phyloP scores from a whole-genome alignment of 805 yeast species.

The Brettanomyces naardenensis region DNA sequence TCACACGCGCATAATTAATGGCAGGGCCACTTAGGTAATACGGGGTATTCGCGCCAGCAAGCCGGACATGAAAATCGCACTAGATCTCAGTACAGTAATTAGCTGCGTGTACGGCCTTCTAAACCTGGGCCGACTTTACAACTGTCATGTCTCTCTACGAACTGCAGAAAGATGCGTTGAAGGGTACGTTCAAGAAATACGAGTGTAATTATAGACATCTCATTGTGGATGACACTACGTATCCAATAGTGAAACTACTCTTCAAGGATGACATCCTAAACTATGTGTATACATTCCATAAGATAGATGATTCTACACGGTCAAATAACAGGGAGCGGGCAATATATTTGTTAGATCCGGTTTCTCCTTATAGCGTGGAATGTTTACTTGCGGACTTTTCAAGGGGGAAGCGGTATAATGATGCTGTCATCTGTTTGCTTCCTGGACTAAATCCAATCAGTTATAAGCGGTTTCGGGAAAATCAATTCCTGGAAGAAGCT shows the following conservation, averaged over 20 bases:
- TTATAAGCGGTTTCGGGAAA: slow-evolving; percentile 14
- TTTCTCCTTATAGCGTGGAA: slow-evolving; percentile 50
- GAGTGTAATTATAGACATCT: slow-evolving; percentile 22
- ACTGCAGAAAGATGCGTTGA: slow-evolving; percentile 19
- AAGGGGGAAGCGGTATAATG: slow-evolving; percentile 71
- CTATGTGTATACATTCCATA: slow-evolving; percentile 22
- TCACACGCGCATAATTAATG: too few relatives aligned
- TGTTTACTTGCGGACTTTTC: slow-evolving; percentile 74
- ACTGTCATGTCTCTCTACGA: slow-evolving; percentile 22
- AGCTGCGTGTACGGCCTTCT: too few relatives aligned
- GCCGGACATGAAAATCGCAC: too few relatives aligned
- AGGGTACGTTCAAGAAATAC: slow-evolving; percentile 7
- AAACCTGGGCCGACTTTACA: too few relatives aligned
- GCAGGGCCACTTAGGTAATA: too few relatives aligned
- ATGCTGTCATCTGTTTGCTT: slow-evolving; percentile 52
- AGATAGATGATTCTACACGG: slow-evolving; percentile 22
- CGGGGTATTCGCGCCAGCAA: too few relatives aligned
- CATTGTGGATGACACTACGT: slow-evolving; percentile 23
- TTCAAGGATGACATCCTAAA: slow-evolving; percentile 22
- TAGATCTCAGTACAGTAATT: too few relatives aligned
- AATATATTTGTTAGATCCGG: slow-evolving; percentile 68
- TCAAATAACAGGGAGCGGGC: slow-evolving; percentile 44
- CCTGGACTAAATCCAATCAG: slow-evolving; percentile 39
- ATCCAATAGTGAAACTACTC: slow-evolving; percentile 18
- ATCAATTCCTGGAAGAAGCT: slow-evolving; percentile 3